Evolutionary conservation across 2,329 filamentous ascomycete genomes (phyloP).

Genomic region (Ascosphaera acerosa): DNA sequence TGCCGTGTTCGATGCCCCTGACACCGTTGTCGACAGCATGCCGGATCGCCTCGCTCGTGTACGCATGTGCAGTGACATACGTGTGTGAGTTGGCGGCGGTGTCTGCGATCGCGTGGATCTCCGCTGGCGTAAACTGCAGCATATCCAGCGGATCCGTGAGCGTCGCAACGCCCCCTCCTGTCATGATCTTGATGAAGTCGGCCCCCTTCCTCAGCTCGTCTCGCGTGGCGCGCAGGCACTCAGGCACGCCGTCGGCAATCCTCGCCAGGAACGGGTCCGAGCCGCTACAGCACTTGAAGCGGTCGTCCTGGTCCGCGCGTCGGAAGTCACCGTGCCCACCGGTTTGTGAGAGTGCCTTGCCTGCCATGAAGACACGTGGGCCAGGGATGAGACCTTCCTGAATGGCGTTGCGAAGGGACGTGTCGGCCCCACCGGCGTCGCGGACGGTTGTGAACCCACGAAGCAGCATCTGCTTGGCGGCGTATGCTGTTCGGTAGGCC

Average conservation of each 20-base stretch:
- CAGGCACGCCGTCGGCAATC: conserved; percentile 28
- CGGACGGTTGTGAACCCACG: conserved; percentile 34
- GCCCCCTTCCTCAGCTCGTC: conserved; percentile 31
- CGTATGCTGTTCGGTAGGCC: conserved; percentile 23
- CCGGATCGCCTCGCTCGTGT: conserved; percentile 28
- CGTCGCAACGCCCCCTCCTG: conserved; percentile 29
- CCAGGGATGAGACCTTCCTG: conserved; percentile 30
- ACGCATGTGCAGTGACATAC: conserved; percentile 32
- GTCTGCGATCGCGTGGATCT: conserved; percentile 28
- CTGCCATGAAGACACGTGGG: conserved; percentile 30
- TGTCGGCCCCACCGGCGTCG: conserved; percentile 31
- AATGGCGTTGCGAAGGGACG: conserved; percentile 31
- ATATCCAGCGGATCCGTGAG: conserved; percentile 29
- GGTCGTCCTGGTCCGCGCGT: conserved; percentile 18
- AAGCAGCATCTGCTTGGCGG: conserved; percentile 25
- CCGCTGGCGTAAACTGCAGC: conserved; percentile 30
- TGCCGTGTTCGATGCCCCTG: conserved; percentile 29
- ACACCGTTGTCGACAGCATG: conserved; percentile 31
- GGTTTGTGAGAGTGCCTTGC: conserved; percentile 29
- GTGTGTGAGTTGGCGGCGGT: conserved; percentile 25
- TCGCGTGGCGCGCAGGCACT: conserved; percentile 26
- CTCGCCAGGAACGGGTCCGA: conserved; percentile 17
- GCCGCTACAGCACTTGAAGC: conserved; percentile 22
- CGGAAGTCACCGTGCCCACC: conserved; percentile 32
- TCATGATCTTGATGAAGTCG: conserved; percentile 39